Percentiles rank a stretch among this genome's conserved stretches.
Conservation (phyloP, 306 rosid genomes). For the Trichosanthes truncata region DNA sequence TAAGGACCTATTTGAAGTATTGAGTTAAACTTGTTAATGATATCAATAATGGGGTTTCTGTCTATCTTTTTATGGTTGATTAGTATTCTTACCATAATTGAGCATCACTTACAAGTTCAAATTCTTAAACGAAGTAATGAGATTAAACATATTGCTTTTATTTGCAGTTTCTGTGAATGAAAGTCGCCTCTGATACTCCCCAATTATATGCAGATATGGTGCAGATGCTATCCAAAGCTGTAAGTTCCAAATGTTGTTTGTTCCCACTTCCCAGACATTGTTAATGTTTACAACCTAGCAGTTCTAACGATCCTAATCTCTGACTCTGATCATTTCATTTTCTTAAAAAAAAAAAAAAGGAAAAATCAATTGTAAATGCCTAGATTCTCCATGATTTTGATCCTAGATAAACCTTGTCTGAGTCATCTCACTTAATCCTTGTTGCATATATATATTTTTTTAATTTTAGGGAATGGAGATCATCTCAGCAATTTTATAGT, state of each 20-base stretch:
- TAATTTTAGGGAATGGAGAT: too few species aligned
- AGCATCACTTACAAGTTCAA: background rate
- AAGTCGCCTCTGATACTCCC: background rate
- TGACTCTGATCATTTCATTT: background rate
- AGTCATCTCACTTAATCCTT: background rate
- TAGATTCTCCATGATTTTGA: background rate
- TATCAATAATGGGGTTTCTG: background rate
- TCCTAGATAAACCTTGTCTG: background rate
- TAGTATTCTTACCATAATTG: background rate
- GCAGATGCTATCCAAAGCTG: background rate
- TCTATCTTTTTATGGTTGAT: background rate
- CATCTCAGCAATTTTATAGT: too few species aligned
- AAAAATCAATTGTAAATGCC: background rate
- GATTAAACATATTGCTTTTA: background rate
- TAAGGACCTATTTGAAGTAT: background rate
- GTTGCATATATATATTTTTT: too few species aligned
- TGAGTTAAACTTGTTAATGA: background rate
- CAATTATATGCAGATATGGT: background rate
- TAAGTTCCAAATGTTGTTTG: background rate
- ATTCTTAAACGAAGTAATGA: background rate
- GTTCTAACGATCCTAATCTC: background rate
- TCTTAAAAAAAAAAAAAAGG: background rate
- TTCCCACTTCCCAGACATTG: background rate
- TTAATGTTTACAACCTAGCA: background rate
- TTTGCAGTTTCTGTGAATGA: background rate